A percentile compares a stretch with the other conserved stretches of the same genome.
Conservation (phyloP, 306 rosid genomes). For the Prosopis cineraria region DNA sequence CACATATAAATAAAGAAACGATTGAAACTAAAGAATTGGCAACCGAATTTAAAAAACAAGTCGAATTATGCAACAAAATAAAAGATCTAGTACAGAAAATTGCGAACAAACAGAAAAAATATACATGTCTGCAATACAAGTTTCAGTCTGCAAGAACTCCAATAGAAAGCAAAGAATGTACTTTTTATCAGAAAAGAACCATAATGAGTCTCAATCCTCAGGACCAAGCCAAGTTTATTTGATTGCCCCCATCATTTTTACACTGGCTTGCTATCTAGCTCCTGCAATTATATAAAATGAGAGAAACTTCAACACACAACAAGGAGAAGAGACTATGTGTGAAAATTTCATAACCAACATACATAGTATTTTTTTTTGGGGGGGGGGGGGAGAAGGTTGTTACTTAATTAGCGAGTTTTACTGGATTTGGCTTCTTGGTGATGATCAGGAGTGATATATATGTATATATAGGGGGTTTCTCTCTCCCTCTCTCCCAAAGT, state of each 20-base stretch:
- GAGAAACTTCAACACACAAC: neutral
- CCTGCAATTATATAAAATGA: neutral
- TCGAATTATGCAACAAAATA: too few species aligned
- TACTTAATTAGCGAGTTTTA: too few species aligned
- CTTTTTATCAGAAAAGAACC: neutral
- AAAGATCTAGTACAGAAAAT: neutral
- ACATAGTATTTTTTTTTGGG: too few species aligned
- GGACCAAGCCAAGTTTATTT: neutral
- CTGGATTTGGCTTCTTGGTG: neutral
- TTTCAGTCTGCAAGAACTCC: neutral
- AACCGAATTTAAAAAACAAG: neutral
- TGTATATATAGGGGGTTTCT: too few species aligned
- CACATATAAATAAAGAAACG: neutral
- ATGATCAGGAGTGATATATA: too few species aligned
- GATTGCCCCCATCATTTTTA: neutral
- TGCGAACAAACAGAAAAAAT: neutral
- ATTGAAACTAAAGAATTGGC: neutral
- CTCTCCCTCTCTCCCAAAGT: too few species aligned
- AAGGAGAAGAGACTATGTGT: neutral
- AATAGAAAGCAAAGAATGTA: neutral
- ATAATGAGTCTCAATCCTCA: neutral
- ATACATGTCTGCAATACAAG: neutral
- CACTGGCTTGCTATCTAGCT: neutral
- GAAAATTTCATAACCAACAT: neutral
- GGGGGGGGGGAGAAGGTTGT: too few species aligned